Conservation (phyloP, 805 yeast species). For the Zygosaccharomyces bisporus region DNA sequence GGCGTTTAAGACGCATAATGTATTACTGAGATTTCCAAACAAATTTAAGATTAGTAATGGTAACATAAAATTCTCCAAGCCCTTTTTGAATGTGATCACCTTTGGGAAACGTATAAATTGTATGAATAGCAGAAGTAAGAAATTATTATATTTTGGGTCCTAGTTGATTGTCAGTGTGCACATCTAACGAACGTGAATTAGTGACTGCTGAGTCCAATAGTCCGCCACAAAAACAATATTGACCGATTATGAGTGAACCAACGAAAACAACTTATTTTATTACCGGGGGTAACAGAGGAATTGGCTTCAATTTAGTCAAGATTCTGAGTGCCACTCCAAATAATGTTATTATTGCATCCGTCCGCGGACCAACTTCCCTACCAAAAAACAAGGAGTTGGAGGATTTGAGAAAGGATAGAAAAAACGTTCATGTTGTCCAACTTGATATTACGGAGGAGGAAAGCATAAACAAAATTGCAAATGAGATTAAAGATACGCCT, state of each 20-base stretch:
- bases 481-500: slow-evolving; percentile 17
- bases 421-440: slow-evolving; percentile 21
- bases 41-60: neutral
- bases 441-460: slow-evolving; percentile 23
- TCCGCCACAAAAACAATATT: neutral
- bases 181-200: neutral
- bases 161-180: neutral
- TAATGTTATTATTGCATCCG: slow-evolving; percentile 25
- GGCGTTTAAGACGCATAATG: neutral
- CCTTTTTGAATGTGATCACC: neutral
- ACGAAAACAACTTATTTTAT: slow-evolving; percentile 28
- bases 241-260: neutral
- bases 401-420: slow-evolving; percentile 13
- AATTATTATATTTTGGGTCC: neutral
- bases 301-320: slow-evolving; percentile 35
- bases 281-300: slow-evolving; percentile 40
- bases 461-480: slow-evolving; percentile 20
- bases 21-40: neutral
- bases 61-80: neutral
- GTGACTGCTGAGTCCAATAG: neutral
- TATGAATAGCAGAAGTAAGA: neutral
- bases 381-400: slow-evolving; percentile 21
- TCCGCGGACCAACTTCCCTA: slow-evolving; percentile 2
- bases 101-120: neutral
- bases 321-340: slow-evolving; percentile 21